Conservation (phyloP, 2,329 filamentous ascomycete species). For the Dactylellina haptotyla region DNA sequence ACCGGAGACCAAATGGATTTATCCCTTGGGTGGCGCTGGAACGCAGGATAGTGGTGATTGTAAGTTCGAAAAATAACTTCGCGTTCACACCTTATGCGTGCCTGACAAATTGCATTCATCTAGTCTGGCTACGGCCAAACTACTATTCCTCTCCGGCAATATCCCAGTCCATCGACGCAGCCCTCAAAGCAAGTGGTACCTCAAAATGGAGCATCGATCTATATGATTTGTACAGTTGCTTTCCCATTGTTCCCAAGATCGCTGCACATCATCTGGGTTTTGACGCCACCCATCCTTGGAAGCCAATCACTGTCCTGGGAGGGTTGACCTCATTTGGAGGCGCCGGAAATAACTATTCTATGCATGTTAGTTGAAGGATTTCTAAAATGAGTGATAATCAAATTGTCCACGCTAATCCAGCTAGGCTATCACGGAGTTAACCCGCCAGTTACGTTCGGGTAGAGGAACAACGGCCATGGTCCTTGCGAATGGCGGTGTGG, state of each 20-base stretch:
- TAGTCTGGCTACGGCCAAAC: constrained; percentile 72
- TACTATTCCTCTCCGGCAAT: constrained; percentile 71
- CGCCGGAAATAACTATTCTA: constrained; percentile 76
- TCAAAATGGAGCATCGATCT: constrained; percentile 68
- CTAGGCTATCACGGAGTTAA: constrained; percentile 68
- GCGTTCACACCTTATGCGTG: constrained; percentile 29
- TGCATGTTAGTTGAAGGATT: constrained; percentile 67
- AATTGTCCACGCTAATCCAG: not conserved
- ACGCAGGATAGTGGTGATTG: constrained; percentile 69
- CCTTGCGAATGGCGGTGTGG: constrained; percentile 72
- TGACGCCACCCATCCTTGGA: constrained; percentile 63
- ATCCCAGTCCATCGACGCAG: constrained; percentile 68
- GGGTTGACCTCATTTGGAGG: constrained; percentile 76
- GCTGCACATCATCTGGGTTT: constrained; percentile 71
- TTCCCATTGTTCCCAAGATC: constrained; percentile 75
- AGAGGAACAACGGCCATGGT: constrained; percentile 67
- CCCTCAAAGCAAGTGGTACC: constrained; percentile 65
- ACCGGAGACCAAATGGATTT: constrained; percentile 70
- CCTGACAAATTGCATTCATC: not conserved
- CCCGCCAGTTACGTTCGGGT: constrained; percentile 66
- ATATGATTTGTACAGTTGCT: constrained; percentile 75
- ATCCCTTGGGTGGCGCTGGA: constrained; percentile 72
- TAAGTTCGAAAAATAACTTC: constrained; percentile 59
- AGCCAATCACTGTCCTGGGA: constrained; percentile 71
- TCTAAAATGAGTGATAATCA: not conserved